phyloP scores from a whole-genome alignment of 2,329 filamentous ascomycete species.

The Diplodia scrobiculata region DNA sequence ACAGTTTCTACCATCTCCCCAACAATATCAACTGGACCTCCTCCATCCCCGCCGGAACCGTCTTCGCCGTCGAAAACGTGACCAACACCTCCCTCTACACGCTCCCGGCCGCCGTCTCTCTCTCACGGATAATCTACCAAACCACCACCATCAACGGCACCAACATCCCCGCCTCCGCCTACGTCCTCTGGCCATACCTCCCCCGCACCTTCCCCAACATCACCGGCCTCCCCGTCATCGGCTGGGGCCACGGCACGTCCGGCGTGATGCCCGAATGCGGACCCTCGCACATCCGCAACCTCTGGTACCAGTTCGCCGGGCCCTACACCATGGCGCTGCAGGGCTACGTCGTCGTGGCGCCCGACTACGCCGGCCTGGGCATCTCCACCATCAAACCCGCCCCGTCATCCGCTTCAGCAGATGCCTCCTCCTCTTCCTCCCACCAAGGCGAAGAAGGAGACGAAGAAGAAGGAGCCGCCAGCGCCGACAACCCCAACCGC shows the following conservation, averaged over 20 bases:
- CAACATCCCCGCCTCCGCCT: conserved; percentile 53
- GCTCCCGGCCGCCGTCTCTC: conserved; percentile 46
- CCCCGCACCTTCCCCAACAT: not conserved
- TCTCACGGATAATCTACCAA: conserved; percentile 56
- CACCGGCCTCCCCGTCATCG: conserved; percentile 29
- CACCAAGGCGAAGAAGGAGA: not conserved
- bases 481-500: not conserved
- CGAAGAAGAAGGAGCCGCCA: not conserved
- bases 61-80: conserved; percentile 48
- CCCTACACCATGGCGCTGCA: conserved; percentile 36
- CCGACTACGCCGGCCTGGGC: conserved; percentile 37
- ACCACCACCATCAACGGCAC: conserved; percentile 52
- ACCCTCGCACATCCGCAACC: conserved; percentile 35
- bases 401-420: not conserved
- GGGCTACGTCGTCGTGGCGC: conserved; percentile 36
- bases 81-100: conserved; percentile 48
- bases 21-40: conserved; percentile 4
- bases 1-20: not conserved
- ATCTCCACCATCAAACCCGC: not conserved
- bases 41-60: conserved; percentile 40
- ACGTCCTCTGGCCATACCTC: conserved; percentile 54
- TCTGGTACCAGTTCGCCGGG: conserved; percentile 36
- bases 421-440: not conserved
- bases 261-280: conserved; percentile 33
- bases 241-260: conserved; percentile 34